Percentiles rank a stretch among this genome's conserved stretches.
Conservation (phyloP, 176 grass and related monocot species). For the Thinopyrum elongatum region DNA sequence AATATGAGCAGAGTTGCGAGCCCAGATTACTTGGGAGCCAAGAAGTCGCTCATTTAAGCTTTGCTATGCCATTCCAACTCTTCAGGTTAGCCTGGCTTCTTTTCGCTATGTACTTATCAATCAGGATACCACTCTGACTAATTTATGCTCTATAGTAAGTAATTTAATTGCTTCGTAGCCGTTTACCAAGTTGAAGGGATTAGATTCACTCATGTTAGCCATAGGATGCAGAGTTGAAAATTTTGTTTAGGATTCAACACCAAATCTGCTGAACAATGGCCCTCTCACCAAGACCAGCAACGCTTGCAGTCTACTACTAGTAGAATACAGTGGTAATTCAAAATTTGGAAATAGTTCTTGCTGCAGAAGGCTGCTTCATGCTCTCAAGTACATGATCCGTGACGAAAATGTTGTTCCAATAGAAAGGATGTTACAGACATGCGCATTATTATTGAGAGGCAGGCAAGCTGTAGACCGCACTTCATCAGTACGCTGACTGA, state of each 20-base stretch:
- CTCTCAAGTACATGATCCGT: not conserved
- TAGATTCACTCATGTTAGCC: too few species aligned
- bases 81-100: not conserved
- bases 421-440: conserved; percentile 18
- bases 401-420: not conserved
- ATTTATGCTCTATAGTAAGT: not conserved
- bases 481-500: not conserved
- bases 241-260: not conserved
- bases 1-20: too few species aligned
- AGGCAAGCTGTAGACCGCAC: not conserved
- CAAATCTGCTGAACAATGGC: not conserved
- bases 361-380: not conserved
- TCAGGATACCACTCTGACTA: not conserved
- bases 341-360: not conserved
- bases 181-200: too few species aligned
- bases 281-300: not conserved
- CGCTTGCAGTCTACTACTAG: not conserved
- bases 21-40: too few species aligned
- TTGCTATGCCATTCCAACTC: not conserved
- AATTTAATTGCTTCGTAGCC: too few species aligned
- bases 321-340: not conserved
- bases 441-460: not conserved
- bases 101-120: not conserved
- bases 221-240: too few species aligned
- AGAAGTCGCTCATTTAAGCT: not conserved